phyloP scores from a whole-genome alignment of 495 filamentous ascomycete genomes.

The Aspergillus hancockii region DNA sequence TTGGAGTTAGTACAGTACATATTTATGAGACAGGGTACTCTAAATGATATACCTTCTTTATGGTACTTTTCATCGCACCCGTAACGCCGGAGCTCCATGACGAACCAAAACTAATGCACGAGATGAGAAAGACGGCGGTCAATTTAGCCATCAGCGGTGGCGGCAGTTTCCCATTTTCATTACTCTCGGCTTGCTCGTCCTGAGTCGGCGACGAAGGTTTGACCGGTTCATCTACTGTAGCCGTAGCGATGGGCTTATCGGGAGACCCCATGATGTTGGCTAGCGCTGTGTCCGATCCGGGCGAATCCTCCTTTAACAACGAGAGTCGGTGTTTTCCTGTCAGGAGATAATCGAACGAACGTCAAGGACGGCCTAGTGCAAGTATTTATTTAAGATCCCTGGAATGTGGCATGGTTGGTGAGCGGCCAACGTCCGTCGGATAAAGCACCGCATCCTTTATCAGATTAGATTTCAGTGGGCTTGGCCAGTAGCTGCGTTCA shows the following conservation, averaged over 20 bases:
- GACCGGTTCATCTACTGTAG: not conserved
- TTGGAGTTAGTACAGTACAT: not conserved
- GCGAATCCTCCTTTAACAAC: too few species aligned
- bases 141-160: constrained; percentile 36
- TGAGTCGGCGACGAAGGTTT: not conserved
- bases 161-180: constrained; percentile 4
- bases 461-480: constrained; percentile 2
- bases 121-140: constrained; percentile 38
- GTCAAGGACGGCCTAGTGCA: not conserved
- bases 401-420: not conserved
- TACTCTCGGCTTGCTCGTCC: not conserved
- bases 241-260: not conserved
- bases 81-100: constrained; percentile 45
- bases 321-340: not conserved
- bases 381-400: not conserved
- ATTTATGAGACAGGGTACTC: not conserved
- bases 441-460: not conserved
- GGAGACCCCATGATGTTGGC: not conserved
- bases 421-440: not conserved
- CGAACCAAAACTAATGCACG: constrained; percentile 46
- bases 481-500: not conserved
- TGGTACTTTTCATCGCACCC: constrained; percentile 47
- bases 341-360: not conserved
- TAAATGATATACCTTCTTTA: constrained; percentile 37
- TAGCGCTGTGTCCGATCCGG: not conserved